These are phyloP conservation scores for Cyberlindnera japonica DNA, from an alignment of 805 yeast species.

Conservation along the genomic window DNA sequence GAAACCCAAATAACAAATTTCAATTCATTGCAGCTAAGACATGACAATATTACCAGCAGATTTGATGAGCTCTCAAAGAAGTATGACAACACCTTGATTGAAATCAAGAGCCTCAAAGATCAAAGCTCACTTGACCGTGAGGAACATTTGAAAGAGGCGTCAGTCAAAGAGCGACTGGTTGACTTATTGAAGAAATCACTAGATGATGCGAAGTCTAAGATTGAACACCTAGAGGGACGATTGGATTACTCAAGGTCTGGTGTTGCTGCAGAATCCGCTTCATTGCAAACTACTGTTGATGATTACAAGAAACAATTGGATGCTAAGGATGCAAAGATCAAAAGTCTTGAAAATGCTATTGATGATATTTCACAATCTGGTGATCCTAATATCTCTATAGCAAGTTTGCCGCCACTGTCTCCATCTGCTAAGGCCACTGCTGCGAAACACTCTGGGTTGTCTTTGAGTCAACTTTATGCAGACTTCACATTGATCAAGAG, in stretches of 20 bases:
- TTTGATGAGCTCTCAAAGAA: conserved; percentile 35
- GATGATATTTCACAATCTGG: conserved; percentile 36
- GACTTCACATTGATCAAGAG: conserved; percentile 63
- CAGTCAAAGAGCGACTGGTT: conserved; percentile 57
- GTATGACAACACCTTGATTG: conserved; percentile 40
- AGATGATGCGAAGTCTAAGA: conserved; percentile 48
- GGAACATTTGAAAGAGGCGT: conserved; percentile 52
- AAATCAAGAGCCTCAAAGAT: conserved; percentile 46
- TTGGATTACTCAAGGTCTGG: conserved; percentile 19
- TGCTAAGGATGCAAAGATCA: conserved; percentile 39
- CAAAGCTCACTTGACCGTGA: conserved; percentile 41
- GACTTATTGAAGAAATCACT: conserved; percentile 53
- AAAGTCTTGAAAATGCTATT: conserved; percentile 41
- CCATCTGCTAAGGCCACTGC: conserved; percentile 58
- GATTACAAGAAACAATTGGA: conserved; percentile 53
- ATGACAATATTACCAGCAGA: conserved; percentile 33
- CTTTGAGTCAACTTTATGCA: conserved; percentile 61
- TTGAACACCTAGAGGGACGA: conserved; percentile 48
- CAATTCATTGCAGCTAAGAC: conserved; percentile 25
- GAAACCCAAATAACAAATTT: conserved; percentile 30
- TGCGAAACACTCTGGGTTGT: conserved; percentile 44
- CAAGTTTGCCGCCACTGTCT: conserved; percentile 36
- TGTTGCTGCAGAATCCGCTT: conserved; percentile 50
- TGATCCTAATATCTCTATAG: conserved; percentile 20
- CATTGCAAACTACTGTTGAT: conserved; percentile 50